A percentile compares a stretch with the other conserved stretches of the same genome.
Evolutionary conservation across 176 grass and related monocot genomes (phyloP).

Genomic region (Triticum timopheevii): DNA sequence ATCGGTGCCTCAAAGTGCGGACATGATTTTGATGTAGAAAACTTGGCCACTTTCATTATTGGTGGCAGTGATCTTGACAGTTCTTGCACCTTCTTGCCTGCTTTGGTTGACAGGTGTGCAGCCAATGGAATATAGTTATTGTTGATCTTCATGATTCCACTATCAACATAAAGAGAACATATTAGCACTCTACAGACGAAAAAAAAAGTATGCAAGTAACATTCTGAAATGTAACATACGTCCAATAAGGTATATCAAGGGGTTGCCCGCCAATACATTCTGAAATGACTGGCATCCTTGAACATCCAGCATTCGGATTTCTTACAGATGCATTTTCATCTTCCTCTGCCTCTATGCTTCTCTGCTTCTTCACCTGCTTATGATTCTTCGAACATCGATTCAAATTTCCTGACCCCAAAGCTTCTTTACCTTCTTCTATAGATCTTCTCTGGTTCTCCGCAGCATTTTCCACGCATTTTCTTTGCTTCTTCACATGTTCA

Average conservation of each 20-base stretch:
- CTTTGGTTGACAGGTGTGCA: constrained; percentile 60
- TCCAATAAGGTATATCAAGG: constrained; percentile 44
- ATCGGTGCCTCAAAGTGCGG: constrained; percentile 44
- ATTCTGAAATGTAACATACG: constrained; percentile 48
- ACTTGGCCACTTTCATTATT: constrained; percentile 36
- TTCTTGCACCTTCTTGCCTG: constrained; percentile 52
- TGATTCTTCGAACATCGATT: background rate
- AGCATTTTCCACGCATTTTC: background rate
- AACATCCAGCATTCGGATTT: background rate
- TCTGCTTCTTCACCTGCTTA: background rate
- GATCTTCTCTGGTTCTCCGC: background rate
- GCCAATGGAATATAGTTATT: constrained; percentile 46
- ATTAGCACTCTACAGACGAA: background rate
- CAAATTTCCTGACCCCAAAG: background rate
- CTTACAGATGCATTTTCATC: constrained; percentile 1
- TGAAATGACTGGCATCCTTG: constrained; percentile 19
- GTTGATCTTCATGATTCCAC: constrained; percentile 67
- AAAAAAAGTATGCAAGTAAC: background rate
- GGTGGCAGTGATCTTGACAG: constrained; percentile 46
- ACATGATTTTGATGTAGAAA: constrained; percentile 53
- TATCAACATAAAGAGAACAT: constrained; percentile 33
- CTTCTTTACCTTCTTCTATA: background rate
- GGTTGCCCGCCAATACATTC: constrained; percentile 3
- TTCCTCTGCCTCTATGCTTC: background rate
- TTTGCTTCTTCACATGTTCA: background rate